Conservation (phyloP, 805 yeast species). For the Peterozyma xylosa region DNA sequence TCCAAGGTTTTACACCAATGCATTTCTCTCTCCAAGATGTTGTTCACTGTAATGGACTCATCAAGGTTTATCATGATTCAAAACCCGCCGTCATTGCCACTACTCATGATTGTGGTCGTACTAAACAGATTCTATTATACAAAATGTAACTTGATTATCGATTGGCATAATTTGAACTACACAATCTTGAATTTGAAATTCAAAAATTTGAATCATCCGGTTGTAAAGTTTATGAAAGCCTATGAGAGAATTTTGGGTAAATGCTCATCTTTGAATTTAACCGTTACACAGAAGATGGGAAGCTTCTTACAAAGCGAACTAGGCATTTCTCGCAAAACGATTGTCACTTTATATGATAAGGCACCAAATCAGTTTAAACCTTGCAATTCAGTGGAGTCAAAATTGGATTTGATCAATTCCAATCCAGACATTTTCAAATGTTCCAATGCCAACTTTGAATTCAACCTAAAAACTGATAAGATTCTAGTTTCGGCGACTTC, state of each 20-base stretch:
- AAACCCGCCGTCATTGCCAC: conserved; percentile 92
- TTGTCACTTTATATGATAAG: conserved; percentile 74
- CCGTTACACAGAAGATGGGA: conserved; percentile 77
- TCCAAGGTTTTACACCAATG: conserved; percentile 56
- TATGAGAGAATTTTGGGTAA: conserved; percentile 62
- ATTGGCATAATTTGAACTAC: conserved; percentile 95
- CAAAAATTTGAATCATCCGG: conserved; percentile 43
- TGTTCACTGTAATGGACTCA: conserved; percentile 45
- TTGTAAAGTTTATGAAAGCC: conserved; percentile 49
- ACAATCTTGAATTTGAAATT: conserved; percentile 69
- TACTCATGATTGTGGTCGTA: conserved; percentile 54
- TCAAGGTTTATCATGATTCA: conserved; percentile 68
- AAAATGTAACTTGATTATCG: conserved; percentile 63
- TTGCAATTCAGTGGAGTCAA: conserved; percentile 19
- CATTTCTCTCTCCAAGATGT: conserved; percentile 32
- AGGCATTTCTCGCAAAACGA: conserved; percentile 36
- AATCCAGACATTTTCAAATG: conserved; percentile 24
- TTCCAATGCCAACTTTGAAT: conserved; percentile 15
- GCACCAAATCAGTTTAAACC: conserved; percentile 70
- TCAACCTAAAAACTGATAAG: conserved; percentile 35
- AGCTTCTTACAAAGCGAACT: conserved; percentile 49
- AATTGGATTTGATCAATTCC: conserved; percentile 23
- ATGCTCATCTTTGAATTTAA: conserved; percentile 63
- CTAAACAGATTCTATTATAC: conserved; percentile 38
- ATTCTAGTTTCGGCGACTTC: conserved; percentile 85